A percentile compares a stretch with the other conserved stretches of the same genome.
Evolutionary conservation across 768 basidiomycete genomes (phyloP).

Genomic region (Guyanaporus albipodus): DNA sequence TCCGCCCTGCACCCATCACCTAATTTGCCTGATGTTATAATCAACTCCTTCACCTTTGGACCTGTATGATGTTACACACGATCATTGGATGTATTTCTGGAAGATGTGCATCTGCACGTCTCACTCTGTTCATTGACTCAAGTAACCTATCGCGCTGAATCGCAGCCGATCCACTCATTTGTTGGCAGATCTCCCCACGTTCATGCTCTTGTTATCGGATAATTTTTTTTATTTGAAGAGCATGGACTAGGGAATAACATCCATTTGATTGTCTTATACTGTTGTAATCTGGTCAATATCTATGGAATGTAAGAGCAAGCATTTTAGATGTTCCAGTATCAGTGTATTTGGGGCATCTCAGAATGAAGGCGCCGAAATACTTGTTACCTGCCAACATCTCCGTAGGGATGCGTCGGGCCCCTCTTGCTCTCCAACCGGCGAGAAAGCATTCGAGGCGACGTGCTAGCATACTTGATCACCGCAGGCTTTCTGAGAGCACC

Average conservation of each 20-base stretch:
- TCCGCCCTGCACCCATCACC: conserved; percentile 61
- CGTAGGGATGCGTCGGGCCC: too few relatives aligned
- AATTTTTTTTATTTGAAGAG: conserved; percentile 1
- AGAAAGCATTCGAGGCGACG: neutral
- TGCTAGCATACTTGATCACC: neutral
- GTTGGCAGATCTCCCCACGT: neutral
- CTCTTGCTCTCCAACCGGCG: neutral
- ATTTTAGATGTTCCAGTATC: neutral
- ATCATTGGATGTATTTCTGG: conserved; percentile 4
- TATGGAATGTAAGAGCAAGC: conserved; percentile 8
- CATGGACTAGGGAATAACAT: neutral
- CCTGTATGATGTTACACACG: conserved; percentile 1
- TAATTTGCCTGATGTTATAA: conserved; percentile 11
- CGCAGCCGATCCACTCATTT: neutral
- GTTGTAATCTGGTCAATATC: conserved; percentile 10
- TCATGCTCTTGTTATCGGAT: conserved; percentile 1
- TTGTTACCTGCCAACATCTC: too few relatives aligned
- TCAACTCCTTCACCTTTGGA: neutral
- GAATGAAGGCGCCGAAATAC: too few relatives aligned
- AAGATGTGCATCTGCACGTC: conserved; percentile 2
- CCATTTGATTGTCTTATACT: neutral
- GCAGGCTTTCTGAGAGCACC: neutral
- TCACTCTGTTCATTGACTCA: neutral
- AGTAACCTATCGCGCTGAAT: neutral
- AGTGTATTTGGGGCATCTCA: too few relatives aligned